phyloP scores from a whole-genome alignment of 2,329 filamentous ascomycete species.

The Uncinocarpus reesii region DNA sequence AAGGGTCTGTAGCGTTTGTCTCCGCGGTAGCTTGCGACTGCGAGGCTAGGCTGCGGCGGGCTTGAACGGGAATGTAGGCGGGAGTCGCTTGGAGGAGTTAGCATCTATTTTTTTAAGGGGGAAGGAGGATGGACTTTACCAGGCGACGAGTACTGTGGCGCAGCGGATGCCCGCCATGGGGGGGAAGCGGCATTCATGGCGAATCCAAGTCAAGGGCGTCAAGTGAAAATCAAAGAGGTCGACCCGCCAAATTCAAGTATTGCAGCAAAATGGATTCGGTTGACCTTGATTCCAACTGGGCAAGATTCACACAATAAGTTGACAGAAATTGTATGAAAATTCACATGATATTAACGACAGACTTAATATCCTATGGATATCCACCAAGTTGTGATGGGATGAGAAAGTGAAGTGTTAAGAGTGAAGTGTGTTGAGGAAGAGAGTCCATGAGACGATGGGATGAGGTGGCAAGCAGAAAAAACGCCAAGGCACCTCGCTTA shows the following conservation, averaged over 20 bases:
- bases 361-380: not conserved
- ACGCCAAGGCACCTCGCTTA: not conserved
- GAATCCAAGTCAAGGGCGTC: conserved; percentile 7
- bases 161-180: conserved; percentile 30
- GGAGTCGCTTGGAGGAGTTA: conserved; percentile 32
- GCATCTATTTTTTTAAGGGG: not conserved
- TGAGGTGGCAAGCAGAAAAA: conserved; percentile 7
- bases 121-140: conserved; percentile 22
- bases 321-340: not conserved
- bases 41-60: conserved; percentile 50
- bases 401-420: not conserved
- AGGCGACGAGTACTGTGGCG: conserved; percentile 24
- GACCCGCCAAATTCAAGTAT: not conserved
- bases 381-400: not conserved
- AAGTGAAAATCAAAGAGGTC: not conserved
- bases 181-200: conserved; percentile 33
- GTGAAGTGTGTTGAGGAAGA: not conserved
- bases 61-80: conserved; percentile 52
- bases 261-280: not conserved
- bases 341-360: not conserved
- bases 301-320: not conserved
- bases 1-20: conserved; percentile 16
- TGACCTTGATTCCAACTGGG: not conserved
- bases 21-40: conserved; percentile 21
- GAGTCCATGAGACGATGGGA: not conserved